Evolutionary conservation across 768 basidiomycete genomes (phyloP), one percentile per base, ranked within the genome.

Genomic region (Aureoboletus auriporus): DNA sequence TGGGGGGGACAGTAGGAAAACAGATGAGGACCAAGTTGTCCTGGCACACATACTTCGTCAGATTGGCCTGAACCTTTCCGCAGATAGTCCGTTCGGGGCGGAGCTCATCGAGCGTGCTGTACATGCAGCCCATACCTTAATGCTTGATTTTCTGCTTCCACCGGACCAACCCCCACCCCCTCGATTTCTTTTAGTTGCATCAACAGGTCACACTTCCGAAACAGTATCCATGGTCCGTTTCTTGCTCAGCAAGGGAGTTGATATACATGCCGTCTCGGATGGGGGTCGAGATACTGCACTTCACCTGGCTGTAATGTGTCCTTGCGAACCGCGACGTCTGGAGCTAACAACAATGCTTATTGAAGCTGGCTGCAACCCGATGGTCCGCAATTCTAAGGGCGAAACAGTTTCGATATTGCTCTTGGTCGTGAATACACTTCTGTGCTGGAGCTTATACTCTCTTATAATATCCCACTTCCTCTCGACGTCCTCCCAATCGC

Each of bases 101-200:
- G 49, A 33, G 13, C 42, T 50, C 1, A 13, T 50, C 6, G 43
- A 35, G 16, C 49, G 38, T 1, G 42, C 42, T 3, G 4, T 39
- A n/a, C 39, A 39, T 39, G 49, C 49, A 5, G 49, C 30, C 10
- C 49, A 50, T 29, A 16, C 13, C 6, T 50, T 31, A 2, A 29
- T 44, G 49, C 42, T 50, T 3, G 31, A 50, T 23, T 23, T 38
- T 44, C 13, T 50, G 12, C 49, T 50, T 16, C 33, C 42, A 14
- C 31, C 12, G 20, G 27, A 35, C 4, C 14, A 8, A 14, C 38
- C 29, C 3, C 48, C 37, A 0, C 23, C 26, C 14, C 8, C 6
- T 6, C 27, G 3, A 16, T 34, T 39, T 29, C 38, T 50, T 5
- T 6, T 44, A 13, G 5, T 10, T 23, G 49, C 49, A 7, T 31